phyloP scores from a whole-genome alignment of 192 early-diverging fungal genomes.

The Radiomyces spectabilis region DNA sequence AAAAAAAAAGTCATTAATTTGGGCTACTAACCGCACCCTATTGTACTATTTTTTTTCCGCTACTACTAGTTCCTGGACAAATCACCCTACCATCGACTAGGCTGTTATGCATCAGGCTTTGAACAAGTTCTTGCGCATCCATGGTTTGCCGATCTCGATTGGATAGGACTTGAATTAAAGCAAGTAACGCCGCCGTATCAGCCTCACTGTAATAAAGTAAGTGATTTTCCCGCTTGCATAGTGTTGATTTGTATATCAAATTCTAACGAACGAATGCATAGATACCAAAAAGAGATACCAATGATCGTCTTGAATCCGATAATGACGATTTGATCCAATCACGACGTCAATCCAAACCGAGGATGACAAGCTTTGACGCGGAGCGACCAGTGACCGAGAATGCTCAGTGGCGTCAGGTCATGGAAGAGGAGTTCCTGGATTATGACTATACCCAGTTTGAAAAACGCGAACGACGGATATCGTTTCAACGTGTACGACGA shows the following conservation, averaged over 20 bases:
- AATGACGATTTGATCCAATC: no score
- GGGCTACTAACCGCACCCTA: background rate
- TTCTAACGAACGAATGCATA: no score
- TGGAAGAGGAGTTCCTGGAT: constrained; percentile 4
- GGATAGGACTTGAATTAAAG: constrained; percentile 63
- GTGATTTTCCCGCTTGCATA: no score
- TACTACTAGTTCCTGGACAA: background rate
- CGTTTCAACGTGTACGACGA: background rate
- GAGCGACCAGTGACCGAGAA: constrained; percentile 11
- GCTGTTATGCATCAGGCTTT: constrained; percentile 59
- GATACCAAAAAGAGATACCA: no score
- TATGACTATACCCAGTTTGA: constrained; percentile 5
- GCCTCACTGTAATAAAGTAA: no score
- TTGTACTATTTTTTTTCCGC: background rate
- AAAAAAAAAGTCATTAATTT: constrained; percentile 1
- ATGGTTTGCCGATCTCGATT: constrained; percentile 73
- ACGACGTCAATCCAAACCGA: no score
- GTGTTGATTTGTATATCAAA: no score
- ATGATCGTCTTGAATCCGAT: background rate
- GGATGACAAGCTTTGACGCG: no score
- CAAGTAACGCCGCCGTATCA: constrained; percentile 61
- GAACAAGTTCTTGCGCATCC: constrained; percentile 63
- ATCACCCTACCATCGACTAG: constrained; percentile 67
- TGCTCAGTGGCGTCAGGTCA: constrained; percentile 1
- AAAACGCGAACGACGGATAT: constrained; percentile 1